A percentile compares a stretch with the other conserved stretches of the same genome.
phyloP scores from a whole-genome alignment of 2,329 filamentous ascomycete species.

The Trichophyton schoenleinii region DNA sequence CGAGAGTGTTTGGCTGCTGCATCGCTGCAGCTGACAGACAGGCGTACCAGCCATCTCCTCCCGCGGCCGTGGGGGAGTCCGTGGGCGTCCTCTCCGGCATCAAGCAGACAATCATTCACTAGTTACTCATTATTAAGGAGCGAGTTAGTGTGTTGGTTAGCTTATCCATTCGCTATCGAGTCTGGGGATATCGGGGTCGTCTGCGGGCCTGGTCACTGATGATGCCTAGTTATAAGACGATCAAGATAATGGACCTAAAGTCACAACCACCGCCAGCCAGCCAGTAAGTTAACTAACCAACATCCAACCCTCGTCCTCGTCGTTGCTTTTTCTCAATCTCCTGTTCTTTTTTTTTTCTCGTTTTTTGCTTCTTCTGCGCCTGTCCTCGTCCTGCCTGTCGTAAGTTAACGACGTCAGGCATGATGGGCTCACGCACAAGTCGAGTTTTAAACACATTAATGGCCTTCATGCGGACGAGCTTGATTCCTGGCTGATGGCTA shows the following conservation, averaged over 20 bases:
- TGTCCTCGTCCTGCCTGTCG: neutral
- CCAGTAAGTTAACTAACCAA: neutral
- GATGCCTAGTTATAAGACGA: neutral
- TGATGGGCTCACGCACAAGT: neutral
- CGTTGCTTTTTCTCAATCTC: neutral
- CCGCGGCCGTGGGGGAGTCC: neutral
- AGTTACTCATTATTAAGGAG: no score
- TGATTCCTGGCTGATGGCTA: neutral
- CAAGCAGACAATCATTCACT: neutral
- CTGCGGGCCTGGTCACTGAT: neutral
- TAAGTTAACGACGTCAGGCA: neutral
- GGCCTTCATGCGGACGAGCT: neutral
- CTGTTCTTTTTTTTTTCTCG: neutral
- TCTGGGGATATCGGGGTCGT: neutral
- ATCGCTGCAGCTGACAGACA: neutral
- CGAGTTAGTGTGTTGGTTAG: no score
- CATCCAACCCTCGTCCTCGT: neutral
- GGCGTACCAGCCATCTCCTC: neutral
- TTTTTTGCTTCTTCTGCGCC: neutral
- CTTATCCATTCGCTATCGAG: neutral
- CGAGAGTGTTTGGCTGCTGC: neutral
- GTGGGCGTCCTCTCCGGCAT: neutral
- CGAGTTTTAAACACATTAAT: constrained; percentile 1
- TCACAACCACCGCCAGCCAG: neutral
- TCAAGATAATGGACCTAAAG: neutral